phyloP scores from a whole-genome alignment of 2,329 filamentous ascomycete species.

The Pseudogymnoascus sp. region DNA sequence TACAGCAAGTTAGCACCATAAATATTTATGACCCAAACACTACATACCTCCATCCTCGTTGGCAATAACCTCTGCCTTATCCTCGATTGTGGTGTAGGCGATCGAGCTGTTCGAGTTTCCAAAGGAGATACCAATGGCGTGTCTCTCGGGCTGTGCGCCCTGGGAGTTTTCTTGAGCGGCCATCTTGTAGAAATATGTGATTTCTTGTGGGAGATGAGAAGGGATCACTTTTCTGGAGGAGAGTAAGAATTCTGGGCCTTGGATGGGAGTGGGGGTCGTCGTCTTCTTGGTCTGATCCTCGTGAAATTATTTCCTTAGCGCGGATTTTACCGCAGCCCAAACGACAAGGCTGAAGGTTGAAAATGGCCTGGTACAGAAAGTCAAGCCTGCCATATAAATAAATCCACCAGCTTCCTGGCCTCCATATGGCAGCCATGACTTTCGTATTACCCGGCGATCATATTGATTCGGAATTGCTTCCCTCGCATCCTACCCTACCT shows the following conservation, averaged over 20 bases:
- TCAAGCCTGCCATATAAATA: neutral
- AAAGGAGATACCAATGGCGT: slow-evolving; percentile 91
- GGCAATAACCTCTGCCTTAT: slow-evolving; percentile 94
- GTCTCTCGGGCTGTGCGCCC: slow-evolving; percentile 41
- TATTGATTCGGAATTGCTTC: slow-evolving; percentile 57
- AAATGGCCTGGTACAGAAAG: neutral
- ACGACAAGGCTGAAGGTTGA: slow-evolving; percentile 9
- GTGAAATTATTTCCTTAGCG: slow-evolving; percentile 10
- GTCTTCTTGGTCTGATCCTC: slow-evolving; percentile 8
- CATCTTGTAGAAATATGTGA: slow-evolving; percentile 20
- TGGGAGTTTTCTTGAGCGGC: slow-evolving; percentile 19
- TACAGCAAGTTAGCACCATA: slow-evolving; percentile 9
- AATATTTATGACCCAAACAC: neutral
- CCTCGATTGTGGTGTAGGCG: slow-evolving; percentile 84
- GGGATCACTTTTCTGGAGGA: slow-evolving; percentile 2
- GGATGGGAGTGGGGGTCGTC: neutral
- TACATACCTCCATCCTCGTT: slow-evolving; percentile 90
- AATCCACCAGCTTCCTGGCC: neutral
- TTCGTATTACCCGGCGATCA: slow-evolving; percentile 77
- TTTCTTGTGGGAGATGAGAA: slow-evolving; percentile 1
- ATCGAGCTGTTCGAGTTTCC: slow-evolving; percentile 98
- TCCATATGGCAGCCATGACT: slow-evolving; percentile 44
- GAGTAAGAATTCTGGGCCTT: slow-evolving; percentile 5
- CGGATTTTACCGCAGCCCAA: neutral
- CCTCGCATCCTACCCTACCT: slow-evolving; percentile 57